Conservation (phyloP, 2,329 filamentous ascomycete species). For the Penicillium verrucosum region DNA sequence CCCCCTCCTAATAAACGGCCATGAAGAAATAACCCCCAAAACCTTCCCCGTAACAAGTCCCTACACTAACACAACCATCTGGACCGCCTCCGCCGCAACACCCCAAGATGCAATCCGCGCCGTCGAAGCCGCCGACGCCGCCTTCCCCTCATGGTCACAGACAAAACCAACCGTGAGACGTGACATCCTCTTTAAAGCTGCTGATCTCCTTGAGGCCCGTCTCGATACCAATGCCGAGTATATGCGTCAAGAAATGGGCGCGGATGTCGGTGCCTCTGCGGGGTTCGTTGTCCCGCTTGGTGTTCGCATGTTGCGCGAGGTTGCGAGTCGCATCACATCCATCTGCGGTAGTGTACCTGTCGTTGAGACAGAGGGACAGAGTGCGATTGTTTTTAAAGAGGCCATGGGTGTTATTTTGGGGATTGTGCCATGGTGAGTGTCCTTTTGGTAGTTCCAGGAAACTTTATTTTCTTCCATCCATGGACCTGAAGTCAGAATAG, state of each 20-base stretch:
- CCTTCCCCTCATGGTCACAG: conserved; percentile 65
- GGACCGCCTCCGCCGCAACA: conserved; percentile 54
- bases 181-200: conserved; percentile 67
- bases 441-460: background rate
- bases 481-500: background rate
- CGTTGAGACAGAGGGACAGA: conserved; percentile 50
- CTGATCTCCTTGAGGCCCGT: conserved; percentile 51
- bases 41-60: conserved; percentile 54
- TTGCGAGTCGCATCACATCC: conserved; percentile 47
- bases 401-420: conserved; percentile 74
- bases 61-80: conserved; percentile 49
- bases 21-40: conserved; percentile 28
- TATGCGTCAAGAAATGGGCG: conserved; percentile 57
- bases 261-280: conserved; percentile 34
- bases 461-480: background rate
- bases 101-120: conserved; percentile 45
- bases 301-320: conserved; percentile 46
- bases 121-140: conserved; percentile 57
- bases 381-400: conserved; percentile 66
- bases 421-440: conserved; percentile 70
- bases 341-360: conserved; percentile 50
- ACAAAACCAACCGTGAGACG: conserved; percentile 60
- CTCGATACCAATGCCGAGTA: conserved; percentile 55
- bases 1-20: conserved; percentile 40
- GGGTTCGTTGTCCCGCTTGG: conserved; percentile 31